Conservation (phyloP, 345 rosid species). For the Eucalyptus camaldulensis region DNA sequence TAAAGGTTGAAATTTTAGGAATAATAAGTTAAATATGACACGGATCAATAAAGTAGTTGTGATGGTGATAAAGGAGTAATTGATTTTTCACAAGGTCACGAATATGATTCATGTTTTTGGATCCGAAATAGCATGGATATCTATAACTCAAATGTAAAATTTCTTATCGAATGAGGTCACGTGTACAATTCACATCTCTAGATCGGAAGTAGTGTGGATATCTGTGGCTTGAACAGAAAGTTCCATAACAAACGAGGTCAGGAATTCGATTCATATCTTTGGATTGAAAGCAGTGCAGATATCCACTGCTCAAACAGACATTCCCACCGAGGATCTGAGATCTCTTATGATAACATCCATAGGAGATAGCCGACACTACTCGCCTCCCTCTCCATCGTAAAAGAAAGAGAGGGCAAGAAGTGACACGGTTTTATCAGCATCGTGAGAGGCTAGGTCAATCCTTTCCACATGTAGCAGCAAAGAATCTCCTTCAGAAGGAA, state of each 20-base stretch:
- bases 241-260: accelerated
- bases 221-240: neutral
- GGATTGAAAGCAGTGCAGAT: neutral
- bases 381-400: neutral
- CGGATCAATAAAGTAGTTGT: neutral
- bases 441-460: neutral
- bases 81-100: neutral
- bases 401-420: neutral
- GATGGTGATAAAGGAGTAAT: neutral
- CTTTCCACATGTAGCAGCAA: neutral
- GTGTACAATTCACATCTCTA: accelerated
- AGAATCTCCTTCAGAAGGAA: neutral
- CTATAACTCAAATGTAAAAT: accelerated
- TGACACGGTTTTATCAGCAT: neutral
- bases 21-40: neutral
- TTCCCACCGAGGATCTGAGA: neutral
- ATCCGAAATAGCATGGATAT: accelerated
- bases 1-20: neutral
- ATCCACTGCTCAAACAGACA: neutral
- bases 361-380: neutral
- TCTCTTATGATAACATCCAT: neutral
- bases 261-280: neutral
- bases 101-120: neutral
- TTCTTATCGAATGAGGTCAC: neutral
- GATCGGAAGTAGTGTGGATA: neutral